Base-by-base conservation (phyloP, 2,329 filamentous ascomycete species). In the Pezicula carpinea region DNA sequence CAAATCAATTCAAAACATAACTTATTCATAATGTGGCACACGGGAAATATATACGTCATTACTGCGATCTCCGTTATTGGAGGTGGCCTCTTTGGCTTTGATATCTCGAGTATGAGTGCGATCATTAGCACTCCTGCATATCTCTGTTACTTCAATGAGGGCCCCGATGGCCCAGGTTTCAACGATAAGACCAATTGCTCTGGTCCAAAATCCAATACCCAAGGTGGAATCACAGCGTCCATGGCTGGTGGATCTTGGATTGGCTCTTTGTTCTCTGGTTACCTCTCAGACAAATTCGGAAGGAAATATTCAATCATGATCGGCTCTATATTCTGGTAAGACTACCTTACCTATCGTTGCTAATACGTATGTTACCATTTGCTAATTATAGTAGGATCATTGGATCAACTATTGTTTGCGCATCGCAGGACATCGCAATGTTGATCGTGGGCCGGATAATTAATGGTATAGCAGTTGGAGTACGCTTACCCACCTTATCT, bases 181-280 rank as follows among this genome's bases (percentile, higher is more conserved):
- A 49, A 48, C 36, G 51, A 69, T 17, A 73, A 73, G 0, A 64
- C 63, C 6, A 68, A 66, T 10, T 81, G 76, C 62, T 71, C 68
- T 13, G 80, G 80, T 31, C 80, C 79, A 3, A 63, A 60, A 11
- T 61, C 70, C 32, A 61, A 66, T 46, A 66, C 73, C 1, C 78
- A 80, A 61, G 81, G 81, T 51, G 80, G 80, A 40, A 87, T 88
- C 59, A 83, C 80, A 0, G 83, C 85, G 17, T 71, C 82, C 40
- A 87, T 88, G 82, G 79, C 84, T 18, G 83, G 76, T 44, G 85
- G 85, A 29, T 87, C 83, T 1, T 87, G 81, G 69, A 64, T 83
- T 18, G 84, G 82, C 51, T 77, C 83, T 43, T 66, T 85, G 14
- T 44, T 72, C 39, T 83, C 80, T 38, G 80, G 80, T 35, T 73